phyloP scores from a whole-genome alignment of 2,329 filamentous ascomycete species.

The Drechmeria coniospora region DNA sequence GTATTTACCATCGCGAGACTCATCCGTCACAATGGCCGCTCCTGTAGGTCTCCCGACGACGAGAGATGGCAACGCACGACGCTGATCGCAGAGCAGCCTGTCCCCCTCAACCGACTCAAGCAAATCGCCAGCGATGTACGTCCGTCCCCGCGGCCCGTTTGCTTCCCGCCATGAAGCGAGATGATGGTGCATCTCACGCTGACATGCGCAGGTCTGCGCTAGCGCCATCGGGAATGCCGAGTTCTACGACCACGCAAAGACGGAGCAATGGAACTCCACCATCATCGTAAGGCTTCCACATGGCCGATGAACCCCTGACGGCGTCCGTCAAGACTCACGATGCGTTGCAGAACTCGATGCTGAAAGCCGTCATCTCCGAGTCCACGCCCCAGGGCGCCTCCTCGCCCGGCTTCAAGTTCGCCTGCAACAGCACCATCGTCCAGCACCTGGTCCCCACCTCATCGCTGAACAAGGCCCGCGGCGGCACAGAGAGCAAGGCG shows the following conservation, averaged over 20 bases:
- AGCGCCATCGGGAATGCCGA: slow-evolving; percentile 57
- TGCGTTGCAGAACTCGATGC: slow-evolving; percentile 49
- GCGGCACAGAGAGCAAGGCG: slow-evolving; percentile 29
- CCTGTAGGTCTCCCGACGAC: slow-evolving; percentile 14
- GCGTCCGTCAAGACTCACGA: neutral
- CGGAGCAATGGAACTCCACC: slow-evolving; percentile 73
- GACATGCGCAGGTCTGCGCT: slow-evolving; percentile 59
- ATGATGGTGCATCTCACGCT: slow-evolving; percentile 1
- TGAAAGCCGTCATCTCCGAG: slow-evolving; percentile 64
- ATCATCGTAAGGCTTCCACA: slow-evolving; percentile 62
- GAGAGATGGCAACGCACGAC: neutral
- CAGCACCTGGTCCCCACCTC: slow-evolving; percentile 69
- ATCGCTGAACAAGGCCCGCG: slow-evolving; percentile 43
- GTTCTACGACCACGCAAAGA: slow-evolving; percentile 76
- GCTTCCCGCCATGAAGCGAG: neutral
- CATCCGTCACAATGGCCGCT: slow-evolving; percentile 19
- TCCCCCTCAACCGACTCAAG: slow-evolving; percentile 61
- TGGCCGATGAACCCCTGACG: slow-evolving; percentile 5
- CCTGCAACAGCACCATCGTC: slow-evolving; percentile 95
- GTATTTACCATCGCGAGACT: slow-evolving; percentile 9
- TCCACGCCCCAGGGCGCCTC: slow-evolving; percentile 41
- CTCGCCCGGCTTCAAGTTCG: slow-evolving; percentile 70
- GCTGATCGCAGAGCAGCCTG: slow-evolving; percentile 38
- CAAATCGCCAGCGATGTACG: slow-evolving; percentile 75
- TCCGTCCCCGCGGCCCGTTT: slow-evolving; percentile 8